phyloP scores from a whole-genome alignment of 1,139 yeast genomes.

The Oligophagozyma castellii region DNA sequence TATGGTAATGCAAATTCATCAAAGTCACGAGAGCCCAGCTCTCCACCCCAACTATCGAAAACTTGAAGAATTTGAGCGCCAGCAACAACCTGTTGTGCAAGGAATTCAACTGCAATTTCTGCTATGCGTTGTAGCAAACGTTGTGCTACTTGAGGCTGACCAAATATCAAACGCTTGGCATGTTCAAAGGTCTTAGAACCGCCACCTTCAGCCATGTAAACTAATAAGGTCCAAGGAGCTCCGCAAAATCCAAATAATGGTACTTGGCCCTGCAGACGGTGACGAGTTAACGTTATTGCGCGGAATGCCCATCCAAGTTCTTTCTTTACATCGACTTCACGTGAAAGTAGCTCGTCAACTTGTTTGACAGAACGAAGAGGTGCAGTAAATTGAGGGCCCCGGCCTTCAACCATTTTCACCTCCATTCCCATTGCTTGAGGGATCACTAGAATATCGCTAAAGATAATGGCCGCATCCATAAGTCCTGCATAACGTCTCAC shows the following conservation, averaged over 20 bases:
- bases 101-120: slow-evolving; percentile 80
- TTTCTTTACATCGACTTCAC: slow-evolving; percentile 53
- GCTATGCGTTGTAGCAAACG: slow-evolving; percentile 63
- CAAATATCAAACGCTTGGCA: slow-evolving; percentile 86
- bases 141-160: slow-evolving; percentile 61
- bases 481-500: slow-evolving; percentile 78
- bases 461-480: slow-evolving; percentile 92
- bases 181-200: slow-evolving; percentile 84
- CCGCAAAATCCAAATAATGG: slow-evolving; percentile 94
- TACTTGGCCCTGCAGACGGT: slow-evolving; percentile 73
- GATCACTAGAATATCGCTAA: slow-evolving; percentile 86
- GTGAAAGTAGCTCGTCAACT: slow-evolving; percentile 38
- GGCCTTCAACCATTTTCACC: slow-evolving; percentile 86
- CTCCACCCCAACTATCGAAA: slow-evolving; percentile 98
- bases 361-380: slow-evolving; percentile 73
- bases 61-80: slow-evolving; percentile 97
- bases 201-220: slow-evolving; percentile 96
- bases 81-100: slow-evolving; percentile 89
- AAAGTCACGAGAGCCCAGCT: slow-evolving; percentile 81
- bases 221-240: slow-evolving; percentile 95
- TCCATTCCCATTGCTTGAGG: slow-evolving; percentile 99
- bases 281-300: slow-evolving; percentile 78
- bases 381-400: slow-evolving; percentile 85
- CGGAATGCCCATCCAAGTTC: slow-evolving; percentile 91
- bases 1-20: slow-evolving; percentile 82